Evolutionary conservation across 1,284 basidiomycete genomes (phyloP), one percentile per base, ranked within the genome.

Genomic region (Rhodofomes roseus): DNA sequence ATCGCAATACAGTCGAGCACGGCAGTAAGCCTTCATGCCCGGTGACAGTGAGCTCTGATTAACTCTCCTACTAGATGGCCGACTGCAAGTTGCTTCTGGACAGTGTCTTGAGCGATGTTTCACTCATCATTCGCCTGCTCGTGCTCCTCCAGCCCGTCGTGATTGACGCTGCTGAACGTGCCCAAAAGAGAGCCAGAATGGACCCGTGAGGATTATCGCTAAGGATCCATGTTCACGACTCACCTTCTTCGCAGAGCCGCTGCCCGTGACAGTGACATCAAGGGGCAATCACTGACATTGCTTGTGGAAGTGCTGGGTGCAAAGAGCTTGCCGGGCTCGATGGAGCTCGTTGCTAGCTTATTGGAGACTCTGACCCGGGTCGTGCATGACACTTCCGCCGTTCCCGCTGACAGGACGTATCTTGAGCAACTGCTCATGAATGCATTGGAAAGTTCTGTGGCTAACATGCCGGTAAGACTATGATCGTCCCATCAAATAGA

Each of bases 341-440:
- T 88, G 34, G 84, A 90, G 39, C 79, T 97, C 37, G 78, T 96
- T 29, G 83, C 88, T 0, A 80, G 79, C 55, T 78, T 96, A 7
- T 79, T 97, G 57, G 89, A 94, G 55, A 86, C 87, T 0, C 78
- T 97, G 41, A 86, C 83, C 60, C 82, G 81, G 52, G 79, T 94
- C 6, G 76, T 90, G 2, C 84, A 87, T 60, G 77, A 79, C 14
- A 70, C 80, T 4, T 71, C 80, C 4, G 67, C 78, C 25, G 70
- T 77, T 2, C 76, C 79, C 25, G 78, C 81, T n/a, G 91, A 93
- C 52, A 80, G 86, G 25, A 86, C 83, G 65, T 97, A 93, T 66
- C 77, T 90, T n/a, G 88, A 94, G 70, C 95, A 96, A 72, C 81
- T 95, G 63, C 72, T 96, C 23, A 90, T 97, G 81, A 85, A 89